Percentiles rank a stretch among this genome's conserved stretches.
phyloP scores from a whole-genome alignment of 2,329 filamentous ascomycete genomes.

The Arachnopeziza araneosa region DNA sequence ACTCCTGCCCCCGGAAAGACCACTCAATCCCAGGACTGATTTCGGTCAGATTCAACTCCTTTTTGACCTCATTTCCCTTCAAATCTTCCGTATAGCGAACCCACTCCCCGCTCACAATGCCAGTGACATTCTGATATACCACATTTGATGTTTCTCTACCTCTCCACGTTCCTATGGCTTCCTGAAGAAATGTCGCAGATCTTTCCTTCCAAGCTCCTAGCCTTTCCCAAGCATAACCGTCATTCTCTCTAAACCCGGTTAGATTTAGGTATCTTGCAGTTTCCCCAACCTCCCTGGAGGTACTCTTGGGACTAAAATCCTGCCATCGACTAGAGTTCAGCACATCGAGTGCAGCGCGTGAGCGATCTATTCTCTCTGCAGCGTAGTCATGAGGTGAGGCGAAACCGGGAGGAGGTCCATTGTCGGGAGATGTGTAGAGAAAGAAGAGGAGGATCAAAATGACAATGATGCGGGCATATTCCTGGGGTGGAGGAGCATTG shows the following conservation, averaged over 20 bases:
- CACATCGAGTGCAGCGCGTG: constrained; percentile 45
- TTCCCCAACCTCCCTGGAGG: constrained; percentile 18
- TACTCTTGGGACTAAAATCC: constrained; percentile 47
- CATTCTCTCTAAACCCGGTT: constrained; percentile 68
- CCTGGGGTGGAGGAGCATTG: constrained; percentile 21
- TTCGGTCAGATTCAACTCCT: constrained; percentile 55
- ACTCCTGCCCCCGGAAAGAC: constrained; percentile 41
- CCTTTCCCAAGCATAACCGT: constrained; percentile 74
- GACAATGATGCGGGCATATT: constrained; percentile 25
- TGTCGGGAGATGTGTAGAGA: constrained; percentile 25
- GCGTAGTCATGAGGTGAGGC: constrained; percentile 38
- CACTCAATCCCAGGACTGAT: constrained; percentile 64
- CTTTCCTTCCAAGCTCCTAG: constrained; percentile 60
- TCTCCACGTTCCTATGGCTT: constrained; percentile 32
- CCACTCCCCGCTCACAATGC: constrained; percentile 30
- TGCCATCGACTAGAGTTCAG: constrained; percentile 54
- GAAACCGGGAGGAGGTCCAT: constrained; percentile 32
- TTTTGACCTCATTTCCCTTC: constrained; percentile 24
- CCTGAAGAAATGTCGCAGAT: constrained; percentile 55
- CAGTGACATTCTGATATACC: constrained; percentile 32
- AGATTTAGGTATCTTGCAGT: constrained; percentile 55
- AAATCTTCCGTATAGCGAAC: constrained; percentile 23
- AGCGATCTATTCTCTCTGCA: constrained; percentile 44
- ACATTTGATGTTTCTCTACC: constrained; percentile 1
- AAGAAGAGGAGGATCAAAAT: constrained; percentile 30